Evolutionary conservation across 305 asterid species (phyloP), one percentile per base, ranked within the genome.

Genomic region (Euphrasia arctica): DNA sequence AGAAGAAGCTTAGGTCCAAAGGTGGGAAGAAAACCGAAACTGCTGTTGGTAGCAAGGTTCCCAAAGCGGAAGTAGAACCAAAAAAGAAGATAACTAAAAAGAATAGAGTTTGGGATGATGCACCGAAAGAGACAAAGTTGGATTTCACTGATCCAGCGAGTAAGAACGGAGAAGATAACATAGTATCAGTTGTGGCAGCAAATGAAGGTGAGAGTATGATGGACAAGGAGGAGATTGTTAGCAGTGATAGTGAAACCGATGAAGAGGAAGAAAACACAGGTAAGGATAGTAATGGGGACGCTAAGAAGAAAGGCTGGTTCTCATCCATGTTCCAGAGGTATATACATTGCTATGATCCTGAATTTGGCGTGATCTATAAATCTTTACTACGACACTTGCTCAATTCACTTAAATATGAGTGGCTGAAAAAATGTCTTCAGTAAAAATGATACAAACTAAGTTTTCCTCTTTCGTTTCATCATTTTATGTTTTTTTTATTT

Each of bases 141-240:
- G 98, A 92, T 77, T 92, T 80, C 70, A 89, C 97, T 10, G 91
- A 86, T 87, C 82, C 83, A n/a, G 76, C 50, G 77, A 74, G 82
- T 78, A 97, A 82, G 85, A 80, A 87, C 76, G 88, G 80, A 78
- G 87, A 82, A 71, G 80, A 84, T 22, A 82, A 76, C 66, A 52
- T 79, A 50, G 62, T 85, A 32, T 32, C 36, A 36, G 85, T 78
- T 72, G 85, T 45, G 51, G 51, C 14, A 13, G 51, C 12, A 65
- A 86, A 77, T 75, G 78, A 78, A 54, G 97, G 95, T 54, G 91
- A 83, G 80, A 92, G 98, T 79, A 84, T 83, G 97, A 92, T 92
- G 98, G 98, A 92, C 80, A 82, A 69, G 74, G 98, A 89, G 72
- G 98, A 92, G 79, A 72, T 79, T 42, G 11, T 87, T 66, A 84